Evolutionary conservation across 228 moss, liverwort and hornwort species (phyloP), one percentile per base, ranked within the genome.

Genomic region (Sphagnum magellanicum): DNA sequence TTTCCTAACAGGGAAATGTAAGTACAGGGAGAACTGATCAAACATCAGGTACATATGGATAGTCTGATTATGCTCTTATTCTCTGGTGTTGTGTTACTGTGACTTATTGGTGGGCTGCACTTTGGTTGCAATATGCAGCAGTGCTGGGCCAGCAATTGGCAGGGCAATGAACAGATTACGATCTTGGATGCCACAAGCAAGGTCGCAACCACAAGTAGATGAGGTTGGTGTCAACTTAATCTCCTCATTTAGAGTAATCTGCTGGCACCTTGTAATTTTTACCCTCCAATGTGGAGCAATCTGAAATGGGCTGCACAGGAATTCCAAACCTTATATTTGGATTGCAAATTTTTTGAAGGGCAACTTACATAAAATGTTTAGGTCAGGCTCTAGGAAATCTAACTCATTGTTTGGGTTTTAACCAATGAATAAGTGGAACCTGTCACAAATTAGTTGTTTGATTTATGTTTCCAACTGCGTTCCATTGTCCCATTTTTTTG

Each of bases 161-260:
- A 80, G 75, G 78, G 80, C 72, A 50, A 68, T 79, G 72, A 88
- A 78, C 74, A 77, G 77, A 67, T 66, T 88, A 63, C 79, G 50
- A 76, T 72, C 75, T 49, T 84, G 79, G 81, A 73, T 88, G 63
- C 85, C 88, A 75, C 88, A 75, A 74, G 68, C 78, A 60, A 78
- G 83, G 61, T 82, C 82, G 60, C 85, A 80, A 52, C 68, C 82
- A 48, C 50, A 70, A 48, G n/a, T 72, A 55, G 78, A 85, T 76
- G 79, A 87, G 87, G 87, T 87, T 48, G 32, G 61, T 14, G 49
- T 49, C 6, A 61, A 12, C 55, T 55, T 55, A 8, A 55, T 55
- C 12, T 4, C 12, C 12, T 55, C 8, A 55, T 55, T 55, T 32
- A 32, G 55, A 55, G 4, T 8, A 8, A 8, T 12, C 4, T 55